Evolutionary conservation across 192 early-diverging fungal genomes (phyloP), one percentile per base, ranked within the genome.

Genomic region (Diversispora epigaea): DNA sequence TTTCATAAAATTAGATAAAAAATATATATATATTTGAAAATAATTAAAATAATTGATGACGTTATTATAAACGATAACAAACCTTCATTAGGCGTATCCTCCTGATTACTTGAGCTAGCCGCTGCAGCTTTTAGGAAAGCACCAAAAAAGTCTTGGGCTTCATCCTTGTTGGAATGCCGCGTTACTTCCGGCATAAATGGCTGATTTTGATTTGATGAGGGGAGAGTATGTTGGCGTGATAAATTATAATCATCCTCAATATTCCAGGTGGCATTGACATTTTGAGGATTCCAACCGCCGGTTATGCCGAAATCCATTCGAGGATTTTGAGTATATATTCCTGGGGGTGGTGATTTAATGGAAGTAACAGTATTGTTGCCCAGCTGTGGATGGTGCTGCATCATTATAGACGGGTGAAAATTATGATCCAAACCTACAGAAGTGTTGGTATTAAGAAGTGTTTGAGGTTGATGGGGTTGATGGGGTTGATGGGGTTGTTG

Each of bases 111-210:
- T 56, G 70, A 25, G 52, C 58, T 45, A 40, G 77, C 79, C 6
- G 86, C 85, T 0, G 87, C 87, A 11, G 85, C 84, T 56, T 86
- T 86, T 73, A 89, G 78, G 60, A 86, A 89, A 9, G 84, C 84
- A 11, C 85, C 85, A 77, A 89, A 89, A 73, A 89, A 87, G 72
- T 84, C 80, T 58, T 89, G 85, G 3, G 85, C 82, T 55, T 84
- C 81, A 21, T 80, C 71, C 25, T 32, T 32, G 65, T 80, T 79
- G 21, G 73, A 77, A 39, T 77, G 40, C 8, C 17, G 9, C 39
- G 62, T 7, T 43, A 32, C 52, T 21, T 12, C 25, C 40, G 77
- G 81, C 21, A 65, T 74, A 19, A 40, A 55, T 3, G 45, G 77
- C 40, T 73, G 82, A 19, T 80, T 72, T 10, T 79, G 79, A 45